A percentile compares a stretch with the other conserved stretches of the same genome.
Conservation (phyloP, 2,329 filamentous ascomycete species). For the Didymella glomerata region DNA sequence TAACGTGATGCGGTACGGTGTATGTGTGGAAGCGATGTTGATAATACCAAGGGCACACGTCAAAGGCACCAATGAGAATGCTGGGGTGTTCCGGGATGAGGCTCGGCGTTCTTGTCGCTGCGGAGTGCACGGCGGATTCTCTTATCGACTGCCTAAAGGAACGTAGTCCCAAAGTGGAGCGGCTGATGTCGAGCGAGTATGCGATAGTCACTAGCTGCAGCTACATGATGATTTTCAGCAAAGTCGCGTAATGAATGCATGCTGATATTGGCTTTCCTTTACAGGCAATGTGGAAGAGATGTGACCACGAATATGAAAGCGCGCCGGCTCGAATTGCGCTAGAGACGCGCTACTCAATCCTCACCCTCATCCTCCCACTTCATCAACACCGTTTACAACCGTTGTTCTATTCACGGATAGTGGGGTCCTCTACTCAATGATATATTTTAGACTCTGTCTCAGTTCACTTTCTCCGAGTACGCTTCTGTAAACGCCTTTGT, state of each 20-base stretch:
- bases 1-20: constrained; percentile 1
- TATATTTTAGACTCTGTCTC: too few relatives aligned
- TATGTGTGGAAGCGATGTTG: constrained; percentile 1
- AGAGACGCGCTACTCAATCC: background rate
- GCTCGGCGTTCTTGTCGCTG: constrained; percentile 22
- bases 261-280: background rate
- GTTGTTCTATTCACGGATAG: too few relatives aligned
- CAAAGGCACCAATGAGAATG: constrained; percentile 6
- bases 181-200: constrained; percentile 1
- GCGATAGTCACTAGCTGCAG: background rate
- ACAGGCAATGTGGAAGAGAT: background rate
- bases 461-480: too few relatives aligned
- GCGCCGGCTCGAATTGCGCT: constrained; percentile 1
- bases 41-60: constrained; percentile 16
- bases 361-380: background rate
- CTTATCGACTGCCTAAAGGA: constrained; percentile 21
- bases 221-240: background rate
- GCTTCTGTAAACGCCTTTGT: background rate
- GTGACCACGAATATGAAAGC: background rate
- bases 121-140: constrained; percentile 5
- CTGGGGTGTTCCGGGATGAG: background rate
- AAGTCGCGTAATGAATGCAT: background rate
- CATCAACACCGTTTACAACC: background rate
- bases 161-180: background rate
- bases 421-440: too few relatives aligned